phyloP scores from a whole-genome alignment of 805 yeast genomes.

The Yamadazyma paraphyllophila region DNA sequence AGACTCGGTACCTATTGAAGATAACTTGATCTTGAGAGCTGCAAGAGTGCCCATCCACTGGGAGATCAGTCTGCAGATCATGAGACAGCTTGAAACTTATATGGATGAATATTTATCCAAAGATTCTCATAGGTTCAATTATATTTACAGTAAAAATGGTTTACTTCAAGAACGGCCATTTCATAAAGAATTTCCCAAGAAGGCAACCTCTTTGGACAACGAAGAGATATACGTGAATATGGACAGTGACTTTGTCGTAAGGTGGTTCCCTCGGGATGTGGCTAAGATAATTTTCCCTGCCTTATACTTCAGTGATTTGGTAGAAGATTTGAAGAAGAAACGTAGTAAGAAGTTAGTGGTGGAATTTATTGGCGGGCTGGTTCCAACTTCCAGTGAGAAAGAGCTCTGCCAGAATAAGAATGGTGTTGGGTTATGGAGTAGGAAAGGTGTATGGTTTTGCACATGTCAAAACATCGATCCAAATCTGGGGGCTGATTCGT shows the following conservation, averaged over 20 bases:
- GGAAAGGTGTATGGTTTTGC: conserved; percentile 21
- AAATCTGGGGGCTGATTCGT: conserved; percentile 9
- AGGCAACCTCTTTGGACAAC: conserved; percentile 18
- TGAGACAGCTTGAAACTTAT: neutral
- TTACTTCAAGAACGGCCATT: conserved; percentile 15
- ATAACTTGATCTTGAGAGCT: conserved; percentile 12
- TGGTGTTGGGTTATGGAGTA: conserved; percentile 18
- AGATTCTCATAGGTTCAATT: conserved; percentile 12
- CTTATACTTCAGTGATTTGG: conserved; percentile 18
- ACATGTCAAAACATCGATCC: conserved; percentile 12
- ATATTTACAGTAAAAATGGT: conserved; percentile 12
- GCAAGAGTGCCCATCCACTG: neutral
- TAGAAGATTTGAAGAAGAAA: conserved; percentile 12
- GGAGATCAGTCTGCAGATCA: neutral
- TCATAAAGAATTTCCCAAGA: conserved; percentile 18
- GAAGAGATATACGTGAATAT: conserved; percentile 17
- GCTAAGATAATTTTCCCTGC: conserved; percentile 19
- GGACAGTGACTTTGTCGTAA: conserved; percentile 16
- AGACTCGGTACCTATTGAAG: conserved; percentile 17
- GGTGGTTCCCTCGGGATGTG: conserved; percentile 20
- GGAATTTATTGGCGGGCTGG: conserved; percentile 17
- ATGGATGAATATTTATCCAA: conserved; percentile 14
- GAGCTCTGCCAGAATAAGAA: conserved; percentile 11
- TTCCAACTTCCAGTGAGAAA: conserved; percentile 18
- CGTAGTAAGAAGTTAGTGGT: conserved; percentile 4